Conservation (phyloP, 129 eudicot genomes). For the Tagetes erecta region DNA sequence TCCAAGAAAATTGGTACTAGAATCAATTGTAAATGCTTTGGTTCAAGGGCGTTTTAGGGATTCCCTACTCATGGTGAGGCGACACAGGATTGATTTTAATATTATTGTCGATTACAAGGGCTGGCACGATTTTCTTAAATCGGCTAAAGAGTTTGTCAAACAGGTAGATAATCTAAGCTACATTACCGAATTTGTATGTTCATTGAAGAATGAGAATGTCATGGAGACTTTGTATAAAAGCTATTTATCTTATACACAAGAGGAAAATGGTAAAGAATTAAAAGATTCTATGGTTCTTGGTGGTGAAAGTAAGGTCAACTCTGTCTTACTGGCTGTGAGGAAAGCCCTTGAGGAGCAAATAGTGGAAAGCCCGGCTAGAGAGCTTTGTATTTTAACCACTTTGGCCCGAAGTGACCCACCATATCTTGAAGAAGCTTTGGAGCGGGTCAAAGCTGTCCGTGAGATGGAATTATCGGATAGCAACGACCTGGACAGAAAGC, state of each 20-base stretch:
- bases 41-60: conserved; percentile 68
- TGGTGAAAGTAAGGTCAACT: conserved; percentile 49
- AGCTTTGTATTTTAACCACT: conserved; percentile 95
- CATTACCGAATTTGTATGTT: conserved; percentile 81
- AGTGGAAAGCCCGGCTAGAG: conserved; percentile 70
- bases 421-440: conserved; percentile 85
- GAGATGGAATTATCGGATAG: conserved; percentile 72
- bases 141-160: conserved; percentile 71
- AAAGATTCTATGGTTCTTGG: conserved; percentile 21
- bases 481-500: conserved; percentile 41
- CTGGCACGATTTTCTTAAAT: conserved; percentile 65
- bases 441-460: conserved; percentile 67
- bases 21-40: conserved; percentile 74
- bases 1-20: conserved; percentile 81
- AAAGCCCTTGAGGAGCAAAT: conserved; percentile 84
- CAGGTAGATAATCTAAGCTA: conserved; percentile 82
- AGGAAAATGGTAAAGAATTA: conserved; percentile 29
- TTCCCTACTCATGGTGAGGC: conserved; percentile 81
- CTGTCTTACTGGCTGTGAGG: conserved; percentile 63
- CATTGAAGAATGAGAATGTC: conserved; percentile 76
- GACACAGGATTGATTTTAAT: conserved; percentile 91
- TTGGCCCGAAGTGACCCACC: conserved; percentile 95
- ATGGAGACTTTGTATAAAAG: conserved; percentile 70
- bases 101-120: conserved; percentile 80
- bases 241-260: conserved; percentile 48